Conservation (phyloP, 176 grass and related monocot genomes). For the Bonia amplexicaulis region DNA sequence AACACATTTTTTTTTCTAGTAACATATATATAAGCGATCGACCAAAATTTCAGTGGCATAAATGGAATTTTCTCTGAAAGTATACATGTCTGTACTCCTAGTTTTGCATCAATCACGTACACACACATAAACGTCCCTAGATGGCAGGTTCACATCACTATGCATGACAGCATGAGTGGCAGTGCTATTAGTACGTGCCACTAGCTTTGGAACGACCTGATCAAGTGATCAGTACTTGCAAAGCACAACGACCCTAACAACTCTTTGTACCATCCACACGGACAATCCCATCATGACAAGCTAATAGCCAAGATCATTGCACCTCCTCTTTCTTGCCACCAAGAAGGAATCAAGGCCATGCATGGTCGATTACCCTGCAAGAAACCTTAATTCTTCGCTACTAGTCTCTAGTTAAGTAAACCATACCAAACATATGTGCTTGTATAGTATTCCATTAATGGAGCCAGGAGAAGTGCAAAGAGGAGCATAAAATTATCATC, state of each 20-base stretch:
- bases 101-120: constrained; percentile 28
- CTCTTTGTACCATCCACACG: constrained; percentile 38
- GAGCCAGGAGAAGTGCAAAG: not conserved
- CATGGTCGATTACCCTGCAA: not conserved
- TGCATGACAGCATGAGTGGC: constrained; percentile 1
- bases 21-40: no score
- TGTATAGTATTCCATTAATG: constrained; percentile 23
- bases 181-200: constrained; percentile 2
- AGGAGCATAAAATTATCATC: constrained; percentile 53
- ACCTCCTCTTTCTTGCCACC: constrained; percentile 23
- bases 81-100: not conserved
- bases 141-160: constrained; percentile 38
- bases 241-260: constrained; percentile 39
- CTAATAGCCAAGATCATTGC: constrained; percentile 8
- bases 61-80: no score
- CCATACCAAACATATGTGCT: constrained; percentile 24
- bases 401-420: not conserved
- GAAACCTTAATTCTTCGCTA: not conserved
- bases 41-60: no score
- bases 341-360: not conserved
- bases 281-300: constrained; percentile 29
- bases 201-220: constrained; percentile 36
- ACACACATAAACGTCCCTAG: not conserved
- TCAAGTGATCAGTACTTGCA: constrained; percentile 24
- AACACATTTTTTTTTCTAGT: no score